Conservation (phyloP, 352 stramenopile genomes). For the Globisporangium echinulatum region DNA sequence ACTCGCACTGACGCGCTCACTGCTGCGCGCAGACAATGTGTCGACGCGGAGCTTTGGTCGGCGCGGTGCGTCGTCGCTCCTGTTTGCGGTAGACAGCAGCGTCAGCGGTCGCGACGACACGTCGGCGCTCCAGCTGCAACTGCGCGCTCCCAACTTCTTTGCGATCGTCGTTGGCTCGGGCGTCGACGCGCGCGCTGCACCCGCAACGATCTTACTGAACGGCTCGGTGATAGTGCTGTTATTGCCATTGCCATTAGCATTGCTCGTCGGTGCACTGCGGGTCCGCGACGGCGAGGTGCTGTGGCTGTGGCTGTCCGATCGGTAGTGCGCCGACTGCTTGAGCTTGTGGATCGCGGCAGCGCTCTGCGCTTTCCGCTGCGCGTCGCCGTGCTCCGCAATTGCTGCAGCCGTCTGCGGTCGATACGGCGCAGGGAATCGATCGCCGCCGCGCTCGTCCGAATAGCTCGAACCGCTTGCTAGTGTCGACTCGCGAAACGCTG, state of each 20-base stretch:
- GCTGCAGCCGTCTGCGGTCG: slow-evolving; percentile 17
- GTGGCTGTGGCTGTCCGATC: slow-evolving; percentile 10
- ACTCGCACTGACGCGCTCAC: no score
- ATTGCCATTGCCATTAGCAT: no score
- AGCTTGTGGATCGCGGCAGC: slow-evolving; percentile 66
- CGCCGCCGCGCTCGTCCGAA: slow-evolving; percentile 44
- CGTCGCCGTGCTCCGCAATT: slow-evolving; percentile 22
- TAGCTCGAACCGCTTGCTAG: slow-evolving; percentile 19
- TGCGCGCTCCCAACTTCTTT: slow-evolving; percentile 5
- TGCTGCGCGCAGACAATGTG: slow-evolving; percentile 15
- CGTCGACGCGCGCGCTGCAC: slow-evolving; percentile 4
- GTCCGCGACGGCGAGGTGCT: slow-evolving; percentile 20
- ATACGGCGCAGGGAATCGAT: slow-evolving; percentile 44
- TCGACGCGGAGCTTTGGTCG: slow-evolving; percentile 50
- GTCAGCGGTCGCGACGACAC: background rate
- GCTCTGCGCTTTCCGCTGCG: slow-evolving; percentile 68
- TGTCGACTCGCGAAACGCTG: slow-evolving; percentile 59
- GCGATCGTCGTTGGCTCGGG: background rate
- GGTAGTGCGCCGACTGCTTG: slow-evolving; percentile 23
- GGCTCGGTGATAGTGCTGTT: slow-evolving; percentile 16
- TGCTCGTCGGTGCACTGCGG: background rate
- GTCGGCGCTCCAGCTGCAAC: slow-evolving; percentile 7
- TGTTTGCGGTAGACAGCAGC: background rate
- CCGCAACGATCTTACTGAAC: slow-evolving; percentile 47
- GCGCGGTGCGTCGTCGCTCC: slow-evolving; percentile 7